Conservation (phyloP, 352 stramenopile genomes). For the Globisporangium camurandrum region DNA sequence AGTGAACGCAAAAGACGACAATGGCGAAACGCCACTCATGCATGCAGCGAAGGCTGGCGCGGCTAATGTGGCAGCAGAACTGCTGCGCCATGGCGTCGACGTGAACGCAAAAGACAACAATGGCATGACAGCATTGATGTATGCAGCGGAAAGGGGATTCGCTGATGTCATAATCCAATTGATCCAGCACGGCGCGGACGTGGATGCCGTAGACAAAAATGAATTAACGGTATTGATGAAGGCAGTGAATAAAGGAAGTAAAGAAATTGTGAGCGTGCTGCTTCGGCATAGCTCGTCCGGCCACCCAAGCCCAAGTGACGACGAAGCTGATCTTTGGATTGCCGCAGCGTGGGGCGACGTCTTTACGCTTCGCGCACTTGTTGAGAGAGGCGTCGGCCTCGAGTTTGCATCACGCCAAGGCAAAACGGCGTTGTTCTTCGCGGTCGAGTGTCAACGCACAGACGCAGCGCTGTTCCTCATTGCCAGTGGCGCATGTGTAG, state of each 20-base stretch:
- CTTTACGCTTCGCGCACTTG: too few species aligned
- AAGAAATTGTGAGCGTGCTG: too few species aligned
- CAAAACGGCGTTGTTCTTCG: not conserved
- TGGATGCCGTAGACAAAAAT: not conserved
- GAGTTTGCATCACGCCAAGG: too few species aligned
- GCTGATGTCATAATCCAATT: not conserved
- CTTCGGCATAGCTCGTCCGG: too few species aligned
- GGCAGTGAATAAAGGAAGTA: not conserved
- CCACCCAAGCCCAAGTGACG: too few species aligned
- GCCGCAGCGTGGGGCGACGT: too few species aligned
- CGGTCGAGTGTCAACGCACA: too few species aligned
- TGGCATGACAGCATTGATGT: not conserved
- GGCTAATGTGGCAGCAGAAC: not conserved
- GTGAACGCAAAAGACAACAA: not conserved
- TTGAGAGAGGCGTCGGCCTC: too few species aligned
- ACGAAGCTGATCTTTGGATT: too few species aligned
- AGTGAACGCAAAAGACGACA: not conserved
- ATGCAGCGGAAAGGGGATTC: not conserved
- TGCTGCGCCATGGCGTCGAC: not conserved
- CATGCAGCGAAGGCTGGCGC: not conserved
- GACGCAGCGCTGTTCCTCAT: too few species aligned
- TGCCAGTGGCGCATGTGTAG: too few species aligned
- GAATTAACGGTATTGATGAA: not conserved
- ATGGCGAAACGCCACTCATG: not conserved
- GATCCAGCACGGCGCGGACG: not conserved